phyloP scores from a whole-genome alignment of 768 basidiomycete species.

The Butyriboletus loyo region DNA sequence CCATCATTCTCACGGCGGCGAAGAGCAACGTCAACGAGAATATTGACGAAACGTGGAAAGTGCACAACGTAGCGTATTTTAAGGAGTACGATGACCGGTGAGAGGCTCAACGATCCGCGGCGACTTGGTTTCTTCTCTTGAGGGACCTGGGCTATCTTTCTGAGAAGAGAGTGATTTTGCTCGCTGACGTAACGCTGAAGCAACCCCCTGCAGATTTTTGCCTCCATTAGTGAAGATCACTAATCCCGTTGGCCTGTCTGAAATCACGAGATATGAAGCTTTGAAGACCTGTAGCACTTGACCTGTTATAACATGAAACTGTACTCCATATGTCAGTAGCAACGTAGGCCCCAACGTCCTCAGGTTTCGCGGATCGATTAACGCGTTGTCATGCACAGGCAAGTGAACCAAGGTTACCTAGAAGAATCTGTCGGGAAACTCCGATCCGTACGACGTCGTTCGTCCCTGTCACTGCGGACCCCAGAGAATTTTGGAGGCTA shows the following conservation, averaged over 20 bases:
- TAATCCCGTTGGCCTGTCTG: not conserved
- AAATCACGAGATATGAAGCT: not conserved
- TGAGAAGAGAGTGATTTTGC: conserved; percentile 10
- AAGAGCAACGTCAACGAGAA: conserved; percentile 9
- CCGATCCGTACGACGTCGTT: not conserved
- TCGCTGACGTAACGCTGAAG: conserved; percentile 14
- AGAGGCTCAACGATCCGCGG: conserved; percentile 12
- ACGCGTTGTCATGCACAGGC: not conserved
- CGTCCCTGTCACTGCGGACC: not conserved
- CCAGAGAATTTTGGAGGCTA: conserved; percentile 6
- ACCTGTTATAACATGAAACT: not conserved
- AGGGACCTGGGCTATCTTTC: conserved; percentile 10
- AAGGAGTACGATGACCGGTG: conserved; percentile 3
- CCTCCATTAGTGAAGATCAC: not conserved
- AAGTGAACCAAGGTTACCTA: not conserved
- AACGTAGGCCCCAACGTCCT: not conserved
- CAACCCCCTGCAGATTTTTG: not conserved
- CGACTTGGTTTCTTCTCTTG: conserved; percentile 9
- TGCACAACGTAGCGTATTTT: not conserved
- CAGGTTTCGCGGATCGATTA: conserved; percentile 1
- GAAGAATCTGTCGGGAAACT: conserved; percentile 1
- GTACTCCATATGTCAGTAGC: not conserved
- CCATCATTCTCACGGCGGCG: conserved; percentile 10
- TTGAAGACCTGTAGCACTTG: not conserved
- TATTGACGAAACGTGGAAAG: conserved; percentile 13